phyloP scores from a whole-genome alignment of 192 early-diverging fungal species.

The Paraglomus brasilianum region DNA sequence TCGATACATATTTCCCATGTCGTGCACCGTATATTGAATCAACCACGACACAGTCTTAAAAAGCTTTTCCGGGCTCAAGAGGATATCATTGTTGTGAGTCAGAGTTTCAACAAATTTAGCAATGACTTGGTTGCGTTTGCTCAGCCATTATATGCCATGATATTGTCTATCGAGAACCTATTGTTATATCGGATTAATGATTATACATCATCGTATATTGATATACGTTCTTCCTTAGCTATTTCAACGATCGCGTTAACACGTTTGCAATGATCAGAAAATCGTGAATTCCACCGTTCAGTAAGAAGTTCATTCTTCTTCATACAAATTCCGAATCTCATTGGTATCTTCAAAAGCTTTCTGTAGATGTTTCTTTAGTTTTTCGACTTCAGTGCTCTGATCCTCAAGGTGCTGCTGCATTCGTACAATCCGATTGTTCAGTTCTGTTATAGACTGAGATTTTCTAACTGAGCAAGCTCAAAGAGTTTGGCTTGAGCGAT shows the following conservation, averaged over 20 bases:
- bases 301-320: constrained; percentile 1
- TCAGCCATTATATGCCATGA: constrained; percentile 16
- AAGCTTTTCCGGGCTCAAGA: background rate
- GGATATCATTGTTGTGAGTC: background rate
- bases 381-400: background rate
- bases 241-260: constrained; percentile 10
- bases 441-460: constrained; percentile 3
- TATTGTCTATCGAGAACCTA: constrained; percentile 17
- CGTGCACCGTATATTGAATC: constrained; percentile 8
- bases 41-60: constrained; percentile 6
- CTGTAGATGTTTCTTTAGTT: constrained; percentile 16
- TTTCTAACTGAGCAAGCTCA: background rate
- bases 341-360: background rate
- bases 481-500: background rate
- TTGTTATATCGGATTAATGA: constrained; percentile 5
- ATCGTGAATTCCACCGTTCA: constrained; percentile 15
- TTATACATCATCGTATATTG: constrained; percentile 14
- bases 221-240: constrained; percentile 7
- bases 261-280: constrained; percentile 16
- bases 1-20: constrained; percentile 19
- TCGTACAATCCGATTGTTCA: background rate
- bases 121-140: constrained; percentile 3
- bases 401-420: constrained; percentile 2
- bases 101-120: constrained; percentile 8
- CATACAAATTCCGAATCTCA: constrained; percentile 1